Evolutionary conservation across 192 early-diverging fungal genomes (phyloP), one percentile per base, ranked within the genome.

Genomic region (Coemansia sp.): DNA sequence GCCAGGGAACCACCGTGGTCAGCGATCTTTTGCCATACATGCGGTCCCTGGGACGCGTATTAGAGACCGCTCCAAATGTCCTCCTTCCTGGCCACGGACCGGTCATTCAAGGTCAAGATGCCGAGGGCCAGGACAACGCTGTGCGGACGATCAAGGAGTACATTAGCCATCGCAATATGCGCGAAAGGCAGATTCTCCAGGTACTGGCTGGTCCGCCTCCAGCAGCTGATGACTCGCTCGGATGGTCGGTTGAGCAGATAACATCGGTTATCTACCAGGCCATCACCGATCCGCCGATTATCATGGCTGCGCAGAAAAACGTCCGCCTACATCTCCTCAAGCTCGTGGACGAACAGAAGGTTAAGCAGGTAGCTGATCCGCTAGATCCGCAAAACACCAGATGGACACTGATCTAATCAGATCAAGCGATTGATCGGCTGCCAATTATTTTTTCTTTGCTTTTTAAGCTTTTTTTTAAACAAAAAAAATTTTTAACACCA

Each of bases 41-140:
- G 65, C 59, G 75, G 13, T 89, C 88, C 1, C 71, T 96, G n/a
- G 29, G 69, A 16, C 64, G 69, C 2, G 60, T 91, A 20, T 62
- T 83, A 45, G 74, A 48, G 0, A 8, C 84, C 0, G 51, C 53
- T 0, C 85, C 85, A 0, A 36, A 65, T 0, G 49, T 62, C 6
- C 70, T 93, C 7, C 85, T 90, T 68, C 88, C 88, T 3, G 90
- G 90, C 1, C 94, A 96, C 67, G 94, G 94, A 0, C 89, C 89
- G 10, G 81, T 88, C 11, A 71, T 96, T 32, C 74, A 84, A 46
- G 70, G 75, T 8, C n/a, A n/a, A n/a, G 34, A 29, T 36, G 49
- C 27, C 9, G 52, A 50, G 24, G 63, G 10, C 19, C 22, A 22
- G 1, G 25, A n/a, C 20, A 79, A 90, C 56, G 90, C 90, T 0